phyloP scores from a whole-genome alignment of 106 monocot genomes.

The Gastrodia elata region DNA sequence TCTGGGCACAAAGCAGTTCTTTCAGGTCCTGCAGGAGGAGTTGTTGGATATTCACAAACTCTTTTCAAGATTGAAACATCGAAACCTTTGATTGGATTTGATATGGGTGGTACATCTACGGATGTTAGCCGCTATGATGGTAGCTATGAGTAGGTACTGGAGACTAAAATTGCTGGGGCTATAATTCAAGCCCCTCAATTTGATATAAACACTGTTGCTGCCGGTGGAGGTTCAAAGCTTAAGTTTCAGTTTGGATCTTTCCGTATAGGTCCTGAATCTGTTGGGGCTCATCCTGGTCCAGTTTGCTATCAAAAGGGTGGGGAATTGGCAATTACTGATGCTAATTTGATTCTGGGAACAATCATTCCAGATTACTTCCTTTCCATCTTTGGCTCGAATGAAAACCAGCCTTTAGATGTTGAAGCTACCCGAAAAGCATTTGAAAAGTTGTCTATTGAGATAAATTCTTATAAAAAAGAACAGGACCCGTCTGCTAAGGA shows the following conservation, averaged over 20 bases:
- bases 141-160: conserved; percentile 82
- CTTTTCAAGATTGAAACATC: conserved; percentile 71
- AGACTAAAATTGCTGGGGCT: conserved; percentile 85
- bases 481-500: conserved; percentile 52
- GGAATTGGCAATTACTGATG: conserved; percentile 86
- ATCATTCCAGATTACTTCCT: conserved; percentile 88
- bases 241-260: conserved; percentile 93
- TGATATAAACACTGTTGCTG: conserved; percentile 94
- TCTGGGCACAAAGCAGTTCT: conserved; percentile 91
- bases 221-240: conserved; percentile 96
- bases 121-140: conserved; percentile 90
- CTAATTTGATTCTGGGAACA: conserved; percentile 78
- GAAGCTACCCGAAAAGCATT: conserved; percentile 64
- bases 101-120: conserved; percentile 98
- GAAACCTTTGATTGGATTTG: conserved; percentile 88
- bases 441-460: conserved; percentile 41
- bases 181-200: conserved; percentile 96
- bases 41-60: conserved; percentile 93
- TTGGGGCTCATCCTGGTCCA: conserved; percentile 99
- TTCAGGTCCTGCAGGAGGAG: conserved; percentile 93
- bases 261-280: conserved; percentile 90
- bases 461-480: conserved; percentile 59
- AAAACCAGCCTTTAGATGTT: conserved; percentile 81
- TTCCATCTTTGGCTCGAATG: conserved; percentile 84
- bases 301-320: conserved; percentile 96